Evolutionary conservation across 257 asterid genomes (phyloP), one percentile per base, ranked within the genome.

Genomic region (Fraxinus quadrangulata): DNA sequence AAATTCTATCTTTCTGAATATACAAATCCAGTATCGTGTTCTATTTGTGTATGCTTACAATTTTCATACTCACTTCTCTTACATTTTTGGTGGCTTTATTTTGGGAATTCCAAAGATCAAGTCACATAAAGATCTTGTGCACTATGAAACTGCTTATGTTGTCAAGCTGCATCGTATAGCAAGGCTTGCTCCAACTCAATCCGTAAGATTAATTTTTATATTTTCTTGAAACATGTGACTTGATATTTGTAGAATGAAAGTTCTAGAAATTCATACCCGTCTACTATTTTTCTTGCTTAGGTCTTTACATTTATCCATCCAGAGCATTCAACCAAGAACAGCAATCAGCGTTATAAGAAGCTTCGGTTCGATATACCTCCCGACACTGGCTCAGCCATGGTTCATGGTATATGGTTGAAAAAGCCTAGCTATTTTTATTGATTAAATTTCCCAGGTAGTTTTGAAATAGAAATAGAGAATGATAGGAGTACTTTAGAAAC

Each of bases 121-220:
- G 86, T 82, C 97, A 19, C 98, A 96, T 85, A 92, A 90, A 75
- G 98, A 96, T 93, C 96, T 96, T 40, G 82, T 87, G 86, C 98
- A 96, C 88, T 92, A 93, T 74, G 97, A 96, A 93, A 96, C 99
- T 81, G 95, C 98, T 70, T 96, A 96, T 70, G 99, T 96, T 79
- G 99, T 93, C 77, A 96, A 96, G 88, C 86, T 93, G 75, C 99
- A 96, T 77, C 98, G 97, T 26, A 89, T 96, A 59, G 97, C 98
- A 68, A 93, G 89, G 88, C 97, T 93, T 81, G 96, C 98, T 75
- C 83, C 84, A 67, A 83, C 94, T 33, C 97, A 93, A 84, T 87
- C 97, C 67, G 99, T 96, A 78, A 92, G 97, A 11, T 23, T 24
- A 1, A 17, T 17, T 56, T 56, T 6, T n/a, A 17, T 56, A 88